Percentiles rank a stretch among this genome's conserved stretches.
Evolutionary conservation across 305 asterid genomes (phyloP).

Genomic region (Solanum hybrid): DNA sequence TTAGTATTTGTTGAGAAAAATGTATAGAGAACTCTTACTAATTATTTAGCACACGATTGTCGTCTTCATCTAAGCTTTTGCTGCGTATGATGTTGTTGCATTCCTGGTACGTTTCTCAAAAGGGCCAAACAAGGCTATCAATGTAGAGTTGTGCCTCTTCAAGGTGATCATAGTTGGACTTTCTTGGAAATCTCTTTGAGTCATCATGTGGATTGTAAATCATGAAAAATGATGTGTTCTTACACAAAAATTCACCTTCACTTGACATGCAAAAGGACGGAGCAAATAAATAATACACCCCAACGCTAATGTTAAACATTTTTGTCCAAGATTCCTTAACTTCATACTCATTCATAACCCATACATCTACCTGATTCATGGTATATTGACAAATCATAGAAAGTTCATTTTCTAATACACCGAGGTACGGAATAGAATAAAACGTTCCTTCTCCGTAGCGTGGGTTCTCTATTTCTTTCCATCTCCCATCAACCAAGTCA

Average conservation of each 20-base stretch:
- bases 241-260: conserved; percentile 31
- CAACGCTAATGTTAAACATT: background rate
- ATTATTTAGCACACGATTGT: background rate
- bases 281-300: background rate
- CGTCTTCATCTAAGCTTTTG: background rate
- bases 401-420: conserved; percentile 31
- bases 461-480: conserved; percentile 34
- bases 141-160: conserved; percentile 21
- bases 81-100: background rate
- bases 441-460: conserved; percentile 13
- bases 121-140: conserved; percentile 40
- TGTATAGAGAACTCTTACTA: background rate
- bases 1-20: background rate
- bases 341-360: conserved; percentile 42
- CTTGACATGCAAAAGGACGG: conserved; percentile 18
- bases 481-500: conserved; percentile 42
- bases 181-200: conserved; percentile 8
- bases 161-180: background rate
- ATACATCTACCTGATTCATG: conserved; percentile 14
- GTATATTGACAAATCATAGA: conserved; percentile 20
- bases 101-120: background rate
- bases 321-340: conserved; percentile 29
- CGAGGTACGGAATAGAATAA: conserved; percentile 11
- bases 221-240: conserved; percentile 6
- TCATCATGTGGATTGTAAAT: conserved; percentile 29